Base-by-base conservation (phyloP, 352 stramenopile species). In the Phytophthora citricola region DNA sequence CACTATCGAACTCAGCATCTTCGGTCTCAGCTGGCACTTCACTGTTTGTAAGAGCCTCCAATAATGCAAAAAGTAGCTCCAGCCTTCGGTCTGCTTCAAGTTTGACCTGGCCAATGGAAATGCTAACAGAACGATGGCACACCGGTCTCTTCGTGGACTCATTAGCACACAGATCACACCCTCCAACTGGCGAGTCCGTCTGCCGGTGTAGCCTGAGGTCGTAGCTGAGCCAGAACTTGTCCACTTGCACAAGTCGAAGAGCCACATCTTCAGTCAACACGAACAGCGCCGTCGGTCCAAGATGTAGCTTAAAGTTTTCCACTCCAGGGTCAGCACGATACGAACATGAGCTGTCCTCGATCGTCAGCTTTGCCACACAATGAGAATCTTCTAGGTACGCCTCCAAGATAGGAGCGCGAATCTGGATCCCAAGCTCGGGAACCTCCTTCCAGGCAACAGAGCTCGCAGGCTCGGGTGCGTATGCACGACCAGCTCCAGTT, bases 241-340 rank as follows among this genome's bases (percentile, higher is more conserved):
- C 87, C 9, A 95, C 75, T 71, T 96, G 89, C 1, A 90, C 87
- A 2, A 96, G 67, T 24, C 89, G 84, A 56, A 96, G 80, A 0
- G 89, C 87, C n/a, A 95, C 87, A 68, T 95, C 89, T 58, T 94
- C 83, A 0, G 89, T 95, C 34, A 96, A 48, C 1, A 96, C 87
- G 54, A 92, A 94, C 11, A 96, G 59, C 17, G 89, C 87, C 0
- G 86, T 95, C 2, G 89, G 85, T 11, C 85, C 87, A 10, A 96
- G 58, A 44, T 90, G 69, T 10, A 95, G 68, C 47, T 80, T 90
- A 8, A 90, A 77, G 36, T 75, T 90, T 56, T 96, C 89, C 29
- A 80, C 68, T 36, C 65, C 63, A 14, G 85, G 58, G 22, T 93
- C 83, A 10, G 87, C 85, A 7, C 74, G 79, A 50, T 90, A 94